Base-by-base conservation (phyloP, 768 basidiomycete species). In the Holtermannia corniformis region DNA sequence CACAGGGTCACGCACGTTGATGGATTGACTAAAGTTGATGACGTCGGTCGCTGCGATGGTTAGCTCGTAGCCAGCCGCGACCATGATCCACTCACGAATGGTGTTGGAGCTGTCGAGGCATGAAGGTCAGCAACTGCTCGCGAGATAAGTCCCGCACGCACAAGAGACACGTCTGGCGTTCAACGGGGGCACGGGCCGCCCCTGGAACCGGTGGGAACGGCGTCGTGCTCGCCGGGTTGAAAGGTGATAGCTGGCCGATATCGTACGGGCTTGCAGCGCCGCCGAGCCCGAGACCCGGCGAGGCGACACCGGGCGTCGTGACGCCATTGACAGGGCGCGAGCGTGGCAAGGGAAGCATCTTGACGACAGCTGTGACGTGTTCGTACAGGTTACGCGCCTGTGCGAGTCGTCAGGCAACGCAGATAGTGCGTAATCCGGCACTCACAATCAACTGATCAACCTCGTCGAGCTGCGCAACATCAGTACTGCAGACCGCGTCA, bases 91-190 rank as follows among this genome's bases (percentile, higher is more conserved):
- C 69, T 93, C 90, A 14, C 90, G 93, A 16, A 95, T 92, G 2
- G 95, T 99, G 71, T 97, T 97, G 32, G 90, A 93, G 74, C 96
- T 96, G n/a, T n/a, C n/a, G n/a, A 89, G 77, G 5, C 87, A 88
- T 3, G 88, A 89, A 72, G 92, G 90, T 22, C 91, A 57, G 55
- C 47, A 12, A 27, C 32, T n/a, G 2, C 25, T 27, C 28, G 16
- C 16, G 10, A 20, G 20, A 51, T 2, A 13, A 47, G 16, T 25
- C 25, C 40, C 0, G 3, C 14, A 67, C 68, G 58, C 24, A 70
- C 66, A 72, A 72, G 42, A 70, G 57, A 57, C 70, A 70, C 26
- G 71, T 69, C 44, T 72, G 70, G 16, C 72, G 51, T 37, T 70
- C 67, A n/a, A 58, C 58, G 11, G 37, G 16, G 23, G 47, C 27